Evolutionary conservation across 257 asterid species (phyloP), one percentile per base, ranked within the genome.

Genomic region (Penstemon davidsonii): DNA sequence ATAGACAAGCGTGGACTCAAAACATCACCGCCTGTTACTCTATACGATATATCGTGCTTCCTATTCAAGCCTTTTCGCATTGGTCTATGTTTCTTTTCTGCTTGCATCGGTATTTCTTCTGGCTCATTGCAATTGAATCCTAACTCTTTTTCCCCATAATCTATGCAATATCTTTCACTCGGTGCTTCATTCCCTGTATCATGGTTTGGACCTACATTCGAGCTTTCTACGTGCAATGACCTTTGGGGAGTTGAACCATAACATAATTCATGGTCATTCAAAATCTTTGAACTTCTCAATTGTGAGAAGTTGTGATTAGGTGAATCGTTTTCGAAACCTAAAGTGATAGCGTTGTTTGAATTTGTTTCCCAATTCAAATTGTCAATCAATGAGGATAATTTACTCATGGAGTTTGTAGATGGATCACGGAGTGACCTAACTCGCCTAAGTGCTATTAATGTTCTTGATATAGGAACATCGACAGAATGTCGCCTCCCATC

Each of bases 401-500:
- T 89, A 80, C 88, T 86, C 73, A 78, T 73, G 4, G 96, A 84
- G 73, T 84, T 87, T 6, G 98, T 92, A 2, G 95, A 80, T 58
- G 96, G 98, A 66, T 92, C 98, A 12, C 98, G 83, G 56, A 92
- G 96, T 33, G 98, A 92, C 82, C 90, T 89, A 73, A 89, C 98
- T 81, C 96, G 77, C 73, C 95, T 76, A 8, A 92, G 90, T 38
- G 94, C 98, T 33, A 89, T 78, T 71, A 92, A 73, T 4, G 96
- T 60, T 79, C 81, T 83, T 6, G 96, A 78, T 68, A 92, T 74
- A 55, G 98, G 98, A 77, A 87, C 75, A 77, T 92, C 98, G 55
- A 92, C 85, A 1, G 96, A 92, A 76, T 86, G 96, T 12, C 98
- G 87, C 68, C 96, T 76, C 50, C 90, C 95, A 60, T 92, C 98